Percentiles rank a stretch among this genome's conserved stretches.
These are phyloP conservation scores for Pelagophyceae sp. DNA, from an alignment of 352 stramenopile species.

Conservation along the genomic window DNA sequence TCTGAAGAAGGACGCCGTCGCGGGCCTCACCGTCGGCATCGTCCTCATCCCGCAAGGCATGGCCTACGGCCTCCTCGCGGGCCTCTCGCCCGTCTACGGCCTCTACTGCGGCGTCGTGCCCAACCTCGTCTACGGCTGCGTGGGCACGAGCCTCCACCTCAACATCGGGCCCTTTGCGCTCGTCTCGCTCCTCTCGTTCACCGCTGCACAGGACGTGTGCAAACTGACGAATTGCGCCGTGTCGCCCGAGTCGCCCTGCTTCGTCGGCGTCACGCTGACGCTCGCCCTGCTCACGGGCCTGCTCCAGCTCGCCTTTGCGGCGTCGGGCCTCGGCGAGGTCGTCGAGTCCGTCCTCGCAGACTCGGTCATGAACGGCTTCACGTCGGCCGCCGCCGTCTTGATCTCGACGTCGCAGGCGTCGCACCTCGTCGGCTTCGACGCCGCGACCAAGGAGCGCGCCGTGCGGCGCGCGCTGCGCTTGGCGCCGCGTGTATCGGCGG, in stretches of 20 bases:
- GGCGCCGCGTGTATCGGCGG: not conserved
- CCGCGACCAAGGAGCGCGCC: conserved; percentile 39
- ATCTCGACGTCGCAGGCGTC: conserved; percentile 77
- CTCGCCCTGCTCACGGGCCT: not conserved
- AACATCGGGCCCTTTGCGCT: conserved; percentile 60
- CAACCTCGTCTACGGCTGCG: conserved; percentile 63
- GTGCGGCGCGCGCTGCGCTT: not conserved
- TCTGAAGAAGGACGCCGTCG: conserved; percentile 33
- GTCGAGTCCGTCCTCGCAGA: conserved; percentile 73
- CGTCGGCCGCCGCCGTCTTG: conserved; percentile 67
- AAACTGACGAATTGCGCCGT: no score
- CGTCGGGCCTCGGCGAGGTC: conserved; percentile 43
- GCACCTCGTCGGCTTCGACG: conserved; percentile 65
- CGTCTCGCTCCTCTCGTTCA: conserved; percentile 45
- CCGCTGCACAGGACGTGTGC: conserved; percentile 28
- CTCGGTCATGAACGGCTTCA: conserved; percentile 76
- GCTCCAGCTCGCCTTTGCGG: not conserved
- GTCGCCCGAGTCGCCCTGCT: not conserved
- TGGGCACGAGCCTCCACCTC: conserved; percentile 65
- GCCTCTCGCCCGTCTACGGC: conserved; percentile 68
- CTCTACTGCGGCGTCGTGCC: conserved; percentile 72
- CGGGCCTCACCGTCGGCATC: conserved; percentile 51
- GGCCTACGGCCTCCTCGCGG: conserved; percentile 73
- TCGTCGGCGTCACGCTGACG: not conserved
- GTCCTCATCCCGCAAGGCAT: conserved; percentile 83